Percentiles rank a stretch among this genome's conserved stretches.
These are phyloP conservation scores for Porphyrellus cyaneotinctus DNA, from an alignment of 768 basidiomycete species.

Conservation along the genomic window DNA sequence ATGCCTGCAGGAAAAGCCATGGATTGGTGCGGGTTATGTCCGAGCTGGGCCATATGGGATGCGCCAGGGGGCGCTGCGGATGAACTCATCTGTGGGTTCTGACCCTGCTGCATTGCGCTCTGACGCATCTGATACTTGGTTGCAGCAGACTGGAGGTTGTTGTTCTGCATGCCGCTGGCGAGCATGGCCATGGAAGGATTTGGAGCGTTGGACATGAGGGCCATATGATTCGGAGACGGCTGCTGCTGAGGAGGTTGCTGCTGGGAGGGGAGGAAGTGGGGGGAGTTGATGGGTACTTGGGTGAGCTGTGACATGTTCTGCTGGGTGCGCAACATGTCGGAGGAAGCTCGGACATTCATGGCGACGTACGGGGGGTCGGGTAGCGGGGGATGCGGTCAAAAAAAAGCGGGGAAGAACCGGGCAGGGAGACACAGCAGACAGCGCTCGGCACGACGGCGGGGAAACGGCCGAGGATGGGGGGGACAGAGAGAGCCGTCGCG, in stretches of 20 bases:
- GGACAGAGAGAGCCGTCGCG: constrained; percentile 4
- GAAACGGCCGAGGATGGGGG: constrained; percentile 4
- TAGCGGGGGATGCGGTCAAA: neutral
- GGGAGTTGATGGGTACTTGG: constrained; percentile 33
- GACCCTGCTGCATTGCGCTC: constrained; percentile 37
- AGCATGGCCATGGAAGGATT: constrained; percentile 40
- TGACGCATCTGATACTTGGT: constrained; percentile 34
- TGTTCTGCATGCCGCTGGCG: constrained; percentile 27
- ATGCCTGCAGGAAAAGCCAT: constrained; percentile 42
- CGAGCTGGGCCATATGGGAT: constrained; percentile 30
- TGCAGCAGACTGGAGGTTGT: constrained; percentile 21
- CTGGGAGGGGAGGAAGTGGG: constrained; percentile 38
- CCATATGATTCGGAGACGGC: constrained; percentile 34
- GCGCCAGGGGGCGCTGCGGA: constrained; percentile 25
- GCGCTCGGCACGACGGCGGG: constrained; percentile 1
- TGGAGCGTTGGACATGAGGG: constrained; percentile 33
- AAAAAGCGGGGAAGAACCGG: constrained; percentile 1
- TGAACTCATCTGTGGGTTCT: constrained; percentile 33
- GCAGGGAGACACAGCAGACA: neutral
- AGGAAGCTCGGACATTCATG: constrained; percentile 48
- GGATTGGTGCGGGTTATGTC: constrained; percentile 37
- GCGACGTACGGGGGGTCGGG: neutral
- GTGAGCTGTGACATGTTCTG: constrained; percentile 40
- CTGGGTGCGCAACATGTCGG: constrained; percentile 44
- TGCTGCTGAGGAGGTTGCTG: constrained; percentile 35